Evolutionary conservation across 352 stramenopile species (phyloP), one percentile per base, ranked within the genome.

Genomic region (Globisporangium spinosum): DNA sequence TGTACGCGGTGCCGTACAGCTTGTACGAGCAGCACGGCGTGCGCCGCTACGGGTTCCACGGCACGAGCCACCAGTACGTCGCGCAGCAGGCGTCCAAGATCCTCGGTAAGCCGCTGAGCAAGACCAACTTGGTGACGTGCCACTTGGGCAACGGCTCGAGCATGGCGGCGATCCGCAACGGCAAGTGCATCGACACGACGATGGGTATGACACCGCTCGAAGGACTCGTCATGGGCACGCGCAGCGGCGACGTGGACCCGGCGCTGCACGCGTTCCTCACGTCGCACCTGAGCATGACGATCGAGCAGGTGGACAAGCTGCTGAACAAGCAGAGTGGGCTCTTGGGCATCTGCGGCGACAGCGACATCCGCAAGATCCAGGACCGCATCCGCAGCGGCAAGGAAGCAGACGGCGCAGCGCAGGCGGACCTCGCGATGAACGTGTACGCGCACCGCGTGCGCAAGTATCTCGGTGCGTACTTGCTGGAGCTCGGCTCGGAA

Each of bases 271-370:
- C 82, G 25, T 97, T 92, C 66, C 70, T 95, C 45, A 77, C 74
- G 34, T 84, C 85, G 47, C 73, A 93, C 49, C 65, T 91, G 17
- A 64, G 80, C 34, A 89, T 97, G 78, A 83, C 76, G 17, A 82
- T 93, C 60, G 60, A 82, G 49, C 72, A 97, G 13, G 79, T 97
- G 12, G 83, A 96, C 74, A 85, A 75, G 58, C 82, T 97, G 73
- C 77, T 97, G 25, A 97, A 97, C 76, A 97, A 97, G 76, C 78
- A 96, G 79, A 93, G 79, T 51, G 91, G 91, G 0, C 73, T 97
- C 17, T 70, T 90, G 8, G 91, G 88, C 13, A 80, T 97, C 63
- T 95, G 77, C 34, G 85, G 82, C 23, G 86, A 93, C 60, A 89
- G 84, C 60, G 89, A 97, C 69, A 92, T 97, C 63, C 84, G 89